These are phyloP conservation scores for Phoma sp. DNA, from an alignment of 2,329 filamentous ascomycete species.

Conservation along the genomic window DNA sequence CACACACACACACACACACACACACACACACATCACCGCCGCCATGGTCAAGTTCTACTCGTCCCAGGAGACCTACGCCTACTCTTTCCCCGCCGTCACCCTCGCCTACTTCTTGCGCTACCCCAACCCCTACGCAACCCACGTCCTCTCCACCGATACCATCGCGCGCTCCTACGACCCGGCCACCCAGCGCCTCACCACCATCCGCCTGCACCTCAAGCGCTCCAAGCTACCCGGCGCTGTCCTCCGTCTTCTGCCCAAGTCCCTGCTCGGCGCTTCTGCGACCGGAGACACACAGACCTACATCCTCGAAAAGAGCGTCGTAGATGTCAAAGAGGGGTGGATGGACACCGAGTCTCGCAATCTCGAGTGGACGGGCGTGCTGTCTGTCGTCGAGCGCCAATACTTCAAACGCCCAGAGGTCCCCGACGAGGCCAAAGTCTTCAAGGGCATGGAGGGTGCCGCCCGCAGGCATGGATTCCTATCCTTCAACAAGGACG, in stretches of 20 bases:
- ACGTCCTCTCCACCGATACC: constrained; percentile 84
- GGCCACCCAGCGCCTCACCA: constrained; percentile 75
- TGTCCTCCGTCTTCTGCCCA: constrained; percentile 76
- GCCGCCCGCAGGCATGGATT: constrained; percentile 42
- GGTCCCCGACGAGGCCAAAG: constrained; percentile 30
- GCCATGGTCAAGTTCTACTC: constrained; percentile 61
- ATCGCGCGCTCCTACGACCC: constrained; percentile 77
- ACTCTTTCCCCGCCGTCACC: constrained; percentile 83
- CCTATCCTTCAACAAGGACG: constrained; percentile 33
- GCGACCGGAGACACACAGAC: constrained; percentile 71
- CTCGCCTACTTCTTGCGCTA: constrained; percentile 91
- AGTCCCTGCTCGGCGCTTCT: constrained; percentile 67
- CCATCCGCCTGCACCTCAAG: constrained; percentile 81
- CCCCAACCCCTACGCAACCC: constrained; percentile 82
- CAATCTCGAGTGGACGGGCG: constrained; percentile 82
- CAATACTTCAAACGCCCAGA: constrained; percentile 68
- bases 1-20: constrained; percentile 7
- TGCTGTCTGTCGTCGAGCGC: constrained; percentile 77
- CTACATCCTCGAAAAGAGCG: constrained; percentile 80
- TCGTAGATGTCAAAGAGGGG: constrained; percentile 79
- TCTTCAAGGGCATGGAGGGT: constrained; percentile 41
- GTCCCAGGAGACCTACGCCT: constrained; percentile 73
- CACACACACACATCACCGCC: constrained; percentile 1
- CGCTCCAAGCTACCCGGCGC: constrained; percentile 77
- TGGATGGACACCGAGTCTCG: constrained; percentile 84